These are phyloP conservation scores for Theileria sp. DNA, from an alignment of 169 alveolate species.

Conservation along the genomic window DNA sequence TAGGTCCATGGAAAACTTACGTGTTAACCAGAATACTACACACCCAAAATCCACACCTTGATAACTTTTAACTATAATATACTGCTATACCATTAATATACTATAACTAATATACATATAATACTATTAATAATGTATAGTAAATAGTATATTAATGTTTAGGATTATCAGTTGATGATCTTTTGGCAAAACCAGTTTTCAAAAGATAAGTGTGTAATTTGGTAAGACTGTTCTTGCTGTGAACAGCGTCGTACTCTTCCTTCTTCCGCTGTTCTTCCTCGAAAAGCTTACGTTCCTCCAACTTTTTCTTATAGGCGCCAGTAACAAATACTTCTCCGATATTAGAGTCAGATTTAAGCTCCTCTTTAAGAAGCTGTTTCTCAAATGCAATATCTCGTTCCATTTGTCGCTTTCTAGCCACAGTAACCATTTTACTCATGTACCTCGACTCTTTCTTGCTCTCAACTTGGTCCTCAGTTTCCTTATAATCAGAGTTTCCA, in stretches of 20 bases:
- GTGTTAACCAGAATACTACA: conserved; percentile 72
- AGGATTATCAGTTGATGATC: conserved; percentile 17
- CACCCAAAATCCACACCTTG: conserved; percentile 57
- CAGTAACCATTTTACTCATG: conserved; percentile 66
- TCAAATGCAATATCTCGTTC: conserved; percentile 74
- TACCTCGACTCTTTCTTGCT: conserved; percentile 68
- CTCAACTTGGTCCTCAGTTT: background rate
- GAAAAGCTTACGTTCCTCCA: conserved; percentile 67
- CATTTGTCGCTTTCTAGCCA: conserved; percentile 71
- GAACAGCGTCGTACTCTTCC: conserved; percentile 42
- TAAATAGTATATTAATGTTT: background rate
- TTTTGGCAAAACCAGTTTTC: conserved; percentile 54
- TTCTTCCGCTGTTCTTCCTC: conserved; percentile 61
- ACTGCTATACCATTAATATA: background rate
- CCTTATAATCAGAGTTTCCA: background rate
- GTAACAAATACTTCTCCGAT: conserved; percentile 74
- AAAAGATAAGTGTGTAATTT: conserved; percentile 67
- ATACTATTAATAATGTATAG: background rate
- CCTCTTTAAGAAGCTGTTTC: conserved; percentile 66
- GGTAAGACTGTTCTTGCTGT: conserved; percentile 65
- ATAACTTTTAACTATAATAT: conserved; percentile 2
- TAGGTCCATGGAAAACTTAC: conserved; percentile 82
- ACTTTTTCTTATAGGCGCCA: conserved; percentile 75
- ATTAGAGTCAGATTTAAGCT: conserved; percentile 45
- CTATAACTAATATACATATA: background rate